phyloP scores from a whole-genome alignment of 257 asterid species.

The Solanum sejunctum region DNA sequence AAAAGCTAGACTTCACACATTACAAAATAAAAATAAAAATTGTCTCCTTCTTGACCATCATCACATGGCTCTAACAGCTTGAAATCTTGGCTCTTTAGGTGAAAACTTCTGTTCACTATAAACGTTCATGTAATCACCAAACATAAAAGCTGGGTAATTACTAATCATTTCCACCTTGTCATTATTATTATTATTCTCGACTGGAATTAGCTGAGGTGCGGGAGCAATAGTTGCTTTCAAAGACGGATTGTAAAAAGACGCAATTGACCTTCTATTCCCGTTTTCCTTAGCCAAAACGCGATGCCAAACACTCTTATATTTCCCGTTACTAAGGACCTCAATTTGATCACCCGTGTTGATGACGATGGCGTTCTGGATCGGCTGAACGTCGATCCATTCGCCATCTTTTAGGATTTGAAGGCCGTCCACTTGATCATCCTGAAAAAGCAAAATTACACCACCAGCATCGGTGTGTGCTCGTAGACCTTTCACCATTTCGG shows the following conservation, averaged over 20 bases:
- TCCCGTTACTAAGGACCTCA: conserved; percentile 71
- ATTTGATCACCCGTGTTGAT: conserved; percentile 79
- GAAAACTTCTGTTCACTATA: conserved; percentile 60
- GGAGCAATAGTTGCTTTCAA: conserved; percentile 60
- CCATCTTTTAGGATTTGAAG: conserved; percentile 71
- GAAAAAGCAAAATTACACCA: conserved; percentile 70
- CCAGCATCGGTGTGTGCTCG: conserved; percentile 96
- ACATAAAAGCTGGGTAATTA: conserved; percentile 52
- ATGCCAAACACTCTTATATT: conserved; percentile 85
- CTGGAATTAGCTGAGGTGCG: conserved; percentile 12
- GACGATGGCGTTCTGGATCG: conserved; percentile 45
- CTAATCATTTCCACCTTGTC: background rate
- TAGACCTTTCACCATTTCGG: conserved; percentile 52
- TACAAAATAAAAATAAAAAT: background rate
- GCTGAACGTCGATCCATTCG: conserved; percentile 69
- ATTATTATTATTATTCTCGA: background rate
- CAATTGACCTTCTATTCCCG: conserved; percentile 61
- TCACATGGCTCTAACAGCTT: conserved; percentile 49
- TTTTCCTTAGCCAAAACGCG: conserved; percentile 37
- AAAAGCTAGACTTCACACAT: background rate
- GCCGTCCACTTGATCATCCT: conserved; percentile 60
- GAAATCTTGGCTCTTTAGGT: conserved; percentile 79
- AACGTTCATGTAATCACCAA: conserved; percentile 71
- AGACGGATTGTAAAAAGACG: conserved; percentile 81
- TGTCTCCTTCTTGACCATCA: background rate